Base-by-base conservation (phyloP, 2,329 filamentous ascomycete species). In the Cladophialophora yegresii region DNA sequence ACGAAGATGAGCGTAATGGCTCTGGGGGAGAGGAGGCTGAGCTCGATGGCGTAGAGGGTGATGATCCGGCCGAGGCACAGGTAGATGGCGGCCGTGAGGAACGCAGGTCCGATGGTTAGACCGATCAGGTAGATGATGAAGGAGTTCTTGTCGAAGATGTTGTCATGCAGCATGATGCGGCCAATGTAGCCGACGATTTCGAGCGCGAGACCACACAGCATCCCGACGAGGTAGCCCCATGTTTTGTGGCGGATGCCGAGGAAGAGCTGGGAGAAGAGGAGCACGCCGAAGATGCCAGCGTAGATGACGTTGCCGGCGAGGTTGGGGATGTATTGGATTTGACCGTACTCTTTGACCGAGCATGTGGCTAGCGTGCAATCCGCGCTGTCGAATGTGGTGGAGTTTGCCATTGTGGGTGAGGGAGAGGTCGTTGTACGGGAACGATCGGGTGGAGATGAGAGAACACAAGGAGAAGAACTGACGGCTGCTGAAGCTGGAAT, bases 21-120 rank as follows among this genome's bases (percentile, higher is more conserved):
- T 20, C 70, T 70, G 4, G 75, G 71, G 6, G 67, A 70, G 54
- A 80, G 71, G 40, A 72, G 71, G n/a, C 74, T 73, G 57, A 76
- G 72, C 12, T 72, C 61, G 26, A 72, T 69, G 54, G 73, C 75
- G 62, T 76, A 78, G 36, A 75, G 66, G 33, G 72, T 71, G 55
- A 79, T 73, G 55, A 79, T 76, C 32, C 75, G 75, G 3, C 75
- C 75, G 9, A 89, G 77, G 65, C 84, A 87, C 58, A 90, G 77
- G 71, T 90, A 90, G 47, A 89, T 82, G 1, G 81, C 84, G 0
- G 85, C 87, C 8, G 85, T 82, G 73, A 89, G 79, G 72, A 89
- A 89, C 1, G 86, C 86, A 0, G 88, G 87, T 0, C 80, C 87
- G 64, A 89, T 82, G 3, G 87, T 89, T 62, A 90, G 78, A 68